phyloP scores from a whole-genome alignment of 768 basidiomycete species.

The Lactifluus pinguis region DNA sequence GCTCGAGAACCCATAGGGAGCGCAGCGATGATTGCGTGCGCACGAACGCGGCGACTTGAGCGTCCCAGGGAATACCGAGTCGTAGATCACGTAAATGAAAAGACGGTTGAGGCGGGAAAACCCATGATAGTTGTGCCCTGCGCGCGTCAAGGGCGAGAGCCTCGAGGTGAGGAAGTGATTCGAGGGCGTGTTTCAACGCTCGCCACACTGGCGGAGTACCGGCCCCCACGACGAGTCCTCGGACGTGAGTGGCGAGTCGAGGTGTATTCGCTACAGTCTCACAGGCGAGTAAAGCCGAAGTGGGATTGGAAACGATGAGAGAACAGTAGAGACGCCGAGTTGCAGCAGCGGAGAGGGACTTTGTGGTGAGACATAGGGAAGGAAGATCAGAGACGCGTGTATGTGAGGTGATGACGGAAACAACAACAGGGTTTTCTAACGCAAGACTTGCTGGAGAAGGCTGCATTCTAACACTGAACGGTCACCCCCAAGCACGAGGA shows the following conservation, averaged over 20 bases:
- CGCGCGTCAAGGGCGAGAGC: conserved; percentile 31
- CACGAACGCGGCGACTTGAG: conserved; percentile 38
- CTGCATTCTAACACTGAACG: neutral
- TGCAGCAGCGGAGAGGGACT: conserved; percentile 39
- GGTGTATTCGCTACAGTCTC: conserved; percentile 30
- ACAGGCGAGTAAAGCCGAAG: conserved; percentile 31
- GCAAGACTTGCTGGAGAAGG: neutral
- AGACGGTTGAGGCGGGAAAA: conserved; percentile 32
- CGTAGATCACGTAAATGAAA: conserved; percentile 44
- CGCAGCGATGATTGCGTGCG: conserved; percentile 36
- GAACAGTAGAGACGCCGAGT: conserved; percentile 39
- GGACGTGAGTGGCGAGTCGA: conserved; percentile 33
- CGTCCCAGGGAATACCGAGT: conserved; percentile 44
- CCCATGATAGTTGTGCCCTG: conserved; percentile 30
- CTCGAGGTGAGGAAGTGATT: conserved; percentile 37
- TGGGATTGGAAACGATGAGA: conserved; percentile 32
- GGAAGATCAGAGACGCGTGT: conserved; percentile 31
- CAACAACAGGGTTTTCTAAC: conserved; percentile 36
- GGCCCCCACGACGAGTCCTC: conserved; percentile 18
- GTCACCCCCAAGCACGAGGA: neutral
- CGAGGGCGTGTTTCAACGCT: conserved; percentile 34
- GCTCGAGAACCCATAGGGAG: conserved; percentile 27
- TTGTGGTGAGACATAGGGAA: conserved; percentile 38
- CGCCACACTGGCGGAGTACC: conserved; percentile 36
- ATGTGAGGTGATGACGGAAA: conserved; percentile 32